These are phyloP conservation scores for Mucor piriformis DNA, from an alignment of 371 early-diverging fungal genomes.

Conservation along the genomic window DNA sequence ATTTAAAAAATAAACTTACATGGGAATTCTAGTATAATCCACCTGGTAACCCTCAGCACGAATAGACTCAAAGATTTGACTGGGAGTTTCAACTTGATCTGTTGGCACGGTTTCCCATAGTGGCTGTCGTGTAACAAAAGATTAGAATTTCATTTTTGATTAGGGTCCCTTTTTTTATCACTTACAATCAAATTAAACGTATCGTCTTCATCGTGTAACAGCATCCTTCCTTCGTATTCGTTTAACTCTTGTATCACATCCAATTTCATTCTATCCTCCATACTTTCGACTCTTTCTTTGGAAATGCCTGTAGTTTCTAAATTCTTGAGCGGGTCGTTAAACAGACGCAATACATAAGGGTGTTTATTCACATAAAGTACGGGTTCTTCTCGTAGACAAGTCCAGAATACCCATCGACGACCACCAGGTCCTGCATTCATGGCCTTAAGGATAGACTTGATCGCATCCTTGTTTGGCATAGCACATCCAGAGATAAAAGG, in stretches of 20 bases:
- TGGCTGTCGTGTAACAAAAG: slow-evolving; percentile 35
- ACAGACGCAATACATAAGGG: slow-evolving; percentile 64
- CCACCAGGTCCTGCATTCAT: slow-evolving; percentile 57
- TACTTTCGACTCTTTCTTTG: slow-evolving; percentile 62
- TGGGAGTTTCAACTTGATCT: slow-evolving; percentile 58
- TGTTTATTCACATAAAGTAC: slow-evolving; percentile 67
- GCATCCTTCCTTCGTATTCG: slow-evolving; percentile 51
- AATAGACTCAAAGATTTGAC: slow-evolving; percentile 56
- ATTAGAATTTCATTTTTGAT: no score
- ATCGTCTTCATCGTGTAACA: slow-evolving; percentile 63
- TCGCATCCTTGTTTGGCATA: slow-evolving; percentile 65
- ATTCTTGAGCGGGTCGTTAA: slow-evolving; percentile 62
- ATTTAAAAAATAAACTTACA: slow-evolving; percentile 31
- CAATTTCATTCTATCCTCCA: slow-evolving; percentile 63
- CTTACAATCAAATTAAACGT: slow-evolving; percentile 54
- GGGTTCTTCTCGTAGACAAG: slow-evolving; percentile 73
- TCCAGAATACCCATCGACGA: slow-evolving; percentile 57
- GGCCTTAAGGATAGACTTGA: slow-evolving; percentile 43
- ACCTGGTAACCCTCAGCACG: slow-evolving; percentile 55
- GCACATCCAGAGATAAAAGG: slow-evolving; percentile 37
- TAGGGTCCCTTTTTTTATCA: no score
- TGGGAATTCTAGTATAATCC: slow-evolving; percentile 67
- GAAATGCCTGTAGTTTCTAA: slow-evolving; percentile 68
- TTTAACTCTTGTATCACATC: slow-evolving; percentile 59
- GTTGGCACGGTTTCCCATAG: slow-evolving; percentile 61